Base-by-base conservation (phyloP, 352 stramenopile species). In the Phytopythium helicoides region DNA sequence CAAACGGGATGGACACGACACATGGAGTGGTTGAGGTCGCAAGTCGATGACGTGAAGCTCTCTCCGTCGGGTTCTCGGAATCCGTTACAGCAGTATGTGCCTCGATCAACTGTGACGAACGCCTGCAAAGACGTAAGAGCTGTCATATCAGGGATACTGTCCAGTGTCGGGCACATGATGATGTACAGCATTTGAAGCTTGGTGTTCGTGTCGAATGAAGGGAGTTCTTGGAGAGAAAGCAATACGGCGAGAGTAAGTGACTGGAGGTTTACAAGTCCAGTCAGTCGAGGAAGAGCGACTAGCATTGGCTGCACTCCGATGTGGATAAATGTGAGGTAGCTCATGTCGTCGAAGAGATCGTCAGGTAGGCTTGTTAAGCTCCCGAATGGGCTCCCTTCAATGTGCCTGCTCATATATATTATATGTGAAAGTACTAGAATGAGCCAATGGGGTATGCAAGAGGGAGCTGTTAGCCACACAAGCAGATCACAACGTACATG, bases 321-420 rank as follows among this genome's bases (percentile, higher is more conserved):
- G 19, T 62, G 38, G 11, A 67, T 40, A 15, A 56, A 46, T 6
- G 50, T 35, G 34, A 70, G 57, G 22, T 38, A 36, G 1, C n/a
- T 9, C 62, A 64, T 70, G 26, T 39, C 38, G n/a, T 64, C 54
- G 34, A 75, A 75, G 1, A 68, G 52, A 18, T 68, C 41, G 21
- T 31, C 37, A 22, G 44, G 61, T 0, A 68, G 47, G 4, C 42
- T 39, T 11, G 53, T 14, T 11, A 66, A 40, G 28, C 25, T 28
- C 3, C 45, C 45, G 8, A 51, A 51, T n/a, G 19, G n/a, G n/a
- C 12, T 41, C 21, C 15, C 53, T 26, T 15, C 36, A 11, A 52
- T 47, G 34, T 40, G 21, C 40, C 48, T 19, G 45, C 31, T 14
- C 62, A 56, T 33, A n/a, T n/a, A n/a, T n/a, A n/a, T n/a, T n/a